Evolutionary conservation across 345 rosid genomes (phyloP), one percentile per base, ranked within the genome.

Genomic region (Cardamine resedifolia): DNA sequence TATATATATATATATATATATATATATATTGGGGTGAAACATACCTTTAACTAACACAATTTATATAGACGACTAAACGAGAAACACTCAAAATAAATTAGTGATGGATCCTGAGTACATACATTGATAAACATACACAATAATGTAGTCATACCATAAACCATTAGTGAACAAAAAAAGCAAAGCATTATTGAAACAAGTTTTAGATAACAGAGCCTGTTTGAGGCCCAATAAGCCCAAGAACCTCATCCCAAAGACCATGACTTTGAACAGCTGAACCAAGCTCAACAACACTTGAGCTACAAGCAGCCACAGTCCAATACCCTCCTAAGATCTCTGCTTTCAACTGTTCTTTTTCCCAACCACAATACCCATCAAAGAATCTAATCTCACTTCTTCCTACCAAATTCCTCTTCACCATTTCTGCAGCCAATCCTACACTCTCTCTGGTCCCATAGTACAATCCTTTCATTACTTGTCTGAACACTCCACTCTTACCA

Each of bases 281-380:
- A 12, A 87, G 85, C 73, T 96, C 93, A 38, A 95, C 77, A 45
- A 90, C 85, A 52, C 26, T 85, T 7, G 87, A 82, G 85, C 99
- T 95, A 73, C 87, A 88, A 6, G 97, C 92, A 15, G 91, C 97
- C 0, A 91, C 79, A 6, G 84, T 82, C 99, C 99, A 91, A 70
- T 82, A 89, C 18, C 93, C 93, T 11, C 91, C 87, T 77, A 83
- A 81, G 3, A 88, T 87, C 80, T 95, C 99, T 64, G 91, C 91
- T 52, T 78, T 77, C 83, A 95, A 59, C 66, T 88, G 99, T 26
- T 84, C 93, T 30, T 75, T 82, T 31, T 85, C 89, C 99, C 99
- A 95, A 68, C 93, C 87, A 39, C 90, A 87, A 44, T 86, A 86
- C 9, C 97, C 99, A 64, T 86, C 90, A 52, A 95, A 95, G 84